Evolutionary conservation across 2,329 filamentous ascomycete species (phyloP), one percentile per base, ranked within the genome.

Genomic region (Myrmaecium sp.): DNA sequence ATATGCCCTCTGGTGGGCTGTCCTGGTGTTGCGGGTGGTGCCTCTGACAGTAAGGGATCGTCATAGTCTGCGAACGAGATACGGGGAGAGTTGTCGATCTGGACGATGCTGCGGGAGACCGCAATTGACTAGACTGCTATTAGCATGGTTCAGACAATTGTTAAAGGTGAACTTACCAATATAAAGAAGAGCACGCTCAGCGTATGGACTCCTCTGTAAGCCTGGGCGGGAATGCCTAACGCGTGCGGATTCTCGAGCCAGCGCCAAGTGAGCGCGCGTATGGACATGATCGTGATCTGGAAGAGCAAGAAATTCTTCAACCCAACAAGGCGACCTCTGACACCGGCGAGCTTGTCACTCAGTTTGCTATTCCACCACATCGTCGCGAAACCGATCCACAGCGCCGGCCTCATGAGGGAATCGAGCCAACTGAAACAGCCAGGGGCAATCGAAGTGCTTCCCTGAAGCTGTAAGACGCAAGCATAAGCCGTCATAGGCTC

Each of bases 301-400:
- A 74, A 65, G 1, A 58, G 60, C 42, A 80, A 79, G 62, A 77
- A 77, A 27, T 68, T 61, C 3, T 58, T 54, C 8, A 79, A 61
- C 0, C 74, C 73, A 3, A 62, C 44, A 17, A 79, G 57, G 30
- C 44, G 39, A 3, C 43, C 39, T 66, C 70, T 33, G 17, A 22
- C 25, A 54, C 62, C 15, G 59, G 66, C 43, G 64, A 75, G 29
- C 68, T 72, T 65, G 38, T 73, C 60, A 17, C 66, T 60, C 36
- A 78, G 66, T 31, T 64, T 64, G 0, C 73, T 72, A 34, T 79
- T 80, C 75, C 75, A 80, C 63, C 69, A 75, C 8, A 64, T 49
- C 3, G 69, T 63, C 11, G 62, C 38, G 3, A 69, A 36, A 18
- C 62, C 64, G 8, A 61, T 49, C 27, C 51, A 37, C 12, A 74